Conservation (phyloP, 2,329 filamentous ascomycete species). For the Diaporthe humulicola region DNA sequence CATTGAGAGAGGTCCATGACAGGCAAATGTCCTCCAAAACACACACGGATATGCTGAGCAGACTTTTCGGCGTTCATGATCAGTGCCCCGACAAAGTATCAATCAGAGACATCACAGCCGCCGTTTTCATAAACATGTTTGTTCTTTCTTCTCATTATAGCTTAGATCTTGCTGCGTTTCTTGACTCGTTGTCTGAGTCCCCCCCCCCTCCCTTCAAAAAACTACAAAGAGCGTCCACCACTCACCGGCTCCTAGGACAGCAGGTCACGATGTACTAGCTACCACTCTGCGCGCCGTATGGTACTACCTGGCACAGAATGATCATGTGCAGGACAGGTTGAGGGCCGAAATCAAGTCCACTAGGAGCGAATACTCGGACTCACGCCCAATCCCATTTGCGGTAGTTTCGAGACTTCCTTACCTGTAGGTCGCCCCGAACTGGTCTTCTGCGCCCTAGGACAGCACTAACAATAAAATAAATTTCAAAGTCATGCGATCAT, state of each 20-base stretch:
- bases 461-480: too few species aligned
- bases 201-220: too few species aligned
- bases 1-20: neutral
- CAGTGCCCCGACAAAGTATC: neutral
- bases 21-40: neutral
- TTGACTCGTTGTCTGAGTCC: too few species aligned
- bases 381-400: neutral
- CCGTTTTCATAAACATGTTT: slow-evolving; percentile 10
- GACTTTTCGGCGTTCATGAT: neutral
- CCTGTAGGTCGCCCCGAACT: neutral
- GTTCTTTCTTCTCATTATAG: too few species aligned
- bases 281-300: neutral
- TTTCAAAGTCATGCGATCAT: slow-evolving; percentile 64
- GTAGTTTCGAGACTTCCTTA: neutral
- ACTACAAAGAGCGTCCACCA: too few species aligned
- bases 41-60: neutral
- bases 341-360: neutral
- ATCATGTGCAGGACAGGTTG: neutral
- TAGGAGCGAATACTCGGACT: neutral
- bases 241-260: neutral
- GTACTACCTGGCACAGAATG: slow-evolving; percentile 7
- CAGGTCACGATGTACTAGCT: slow-evolving; percentile 3
- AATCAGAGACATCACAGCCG: neutral
- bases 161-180: too few species aligned
- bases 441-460: too few species aligned